phyloP scores from a whole-genome alignment of 2,329 filamentous ascomycete genomes.

The Pseudogymnoascus sp. region DNA sequence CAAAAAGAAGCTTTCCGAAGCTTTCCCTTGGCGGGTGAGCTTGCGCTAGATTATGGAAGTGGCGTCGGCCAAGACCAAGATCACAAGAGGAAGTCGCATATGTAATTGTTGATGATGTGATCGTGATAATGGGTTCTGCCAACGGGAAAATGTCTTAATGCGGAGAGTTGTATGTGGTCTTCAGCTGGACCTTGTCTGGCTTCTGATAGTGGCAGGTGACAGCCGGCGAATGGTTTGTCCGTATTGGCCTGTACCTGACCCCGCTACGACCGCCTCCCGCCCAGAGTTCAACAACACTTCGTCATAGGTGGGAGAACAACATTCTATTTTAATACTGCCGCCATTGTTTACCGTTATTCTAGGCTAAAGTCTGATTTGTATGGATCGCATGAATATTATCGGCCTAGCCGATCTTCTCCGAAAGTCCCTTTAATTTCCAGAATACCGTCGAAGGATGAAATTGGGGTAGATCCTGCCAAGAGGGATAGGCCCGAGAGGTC shows the following conservation, averaged over 20 bases:
- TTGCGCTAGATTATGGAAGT: neutral
- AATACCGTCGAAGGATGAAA: neutral
- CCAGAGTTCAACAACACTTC: neutral
- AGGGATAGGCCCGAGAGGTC: neutral
- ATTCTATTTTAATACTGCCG: neutral
- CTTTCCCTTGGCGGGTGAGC: neutral
- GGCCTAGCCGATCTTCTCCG: neutral
- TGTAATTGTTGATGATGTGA: neutral
- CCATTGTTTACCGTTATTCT: neutral
- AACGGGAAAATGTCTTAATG: neutral
- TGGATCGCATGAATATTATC: neutral
- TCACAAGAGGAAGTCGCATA: neutral
- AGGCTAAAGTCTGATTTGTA: neutral
- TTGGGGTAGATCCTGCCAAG: neutral
- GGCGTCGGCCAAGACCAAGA: slow-evolving; percentile 1
- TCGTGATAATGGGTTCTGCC: neutral
- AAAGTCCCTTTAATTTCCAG: neutral
- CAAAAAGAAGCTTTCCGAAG: neutral
- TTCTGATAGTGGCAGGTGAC: slow-evolving; percentile 2
- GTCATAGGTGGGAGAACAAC: neutral
- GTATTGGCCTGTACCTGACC: neutral
- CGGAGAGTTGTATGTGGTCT: neutral
- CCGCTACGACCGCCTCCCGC: neutral
- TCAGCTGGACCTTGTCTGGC: neutral
- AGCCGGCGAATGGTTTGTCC: neutral